Evolutionary conservation across 2,329 filamentous ascomycete species (phyloP).

Genomic region (Cladophialophora bantiana): DNA sequence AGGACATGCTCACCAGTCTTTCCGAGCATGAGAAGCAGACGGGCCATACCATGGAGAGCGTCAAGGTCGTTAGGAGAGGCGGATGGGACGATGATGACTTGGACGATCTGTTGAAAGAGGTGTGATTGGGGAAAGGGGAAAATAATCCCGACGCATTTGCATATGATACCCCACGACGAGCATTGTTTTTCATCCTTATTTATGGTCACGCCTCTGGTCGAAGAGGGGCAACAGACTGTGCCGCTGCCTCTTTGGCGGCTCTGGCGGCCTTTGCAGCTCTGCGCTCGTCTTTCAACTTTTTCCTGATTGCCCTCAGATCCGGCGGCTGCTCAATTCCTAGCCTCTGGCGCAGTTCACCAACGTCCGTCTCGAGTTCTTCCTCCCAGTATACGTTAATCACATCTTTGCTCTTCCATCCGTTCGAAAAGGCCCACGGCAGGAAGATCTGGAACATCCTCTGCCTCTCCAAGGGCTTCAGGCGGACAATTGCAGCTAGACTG

Average conservation of each 20-base stretch:
- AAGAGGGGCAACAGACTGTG: constrained; percentile 11
- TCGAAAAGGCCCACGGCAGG: constrained; percentile 87
- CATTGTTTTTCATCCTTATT: constrained; percentile 9
- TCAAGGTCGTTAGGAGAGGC: constrained; percentile 81
- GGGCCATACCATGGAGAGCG: constrained; percentile 76
- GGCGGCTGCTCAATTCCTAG: constrained; percentile 88
- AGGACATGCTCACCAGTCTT: constrained; percentile 75
- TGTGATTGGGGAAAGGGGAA: constrained; percentile 20
- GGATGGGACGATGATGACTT: constrained; percentile 82
- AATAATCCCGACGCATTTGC: constrained; percentile 18
- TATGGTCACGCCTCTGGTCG: background rate
- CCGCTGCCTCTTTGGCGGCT: constrained; percentile 49
- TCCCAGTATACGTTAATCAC: constrained; percentile 99
- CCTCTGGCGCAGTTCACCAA: constrained; percentile 74
- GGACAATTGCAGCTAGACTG: constrained; percentile 74
- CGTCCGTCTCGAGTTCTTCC: constrained; percentile 85
- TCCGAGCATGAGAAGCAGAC: constrained; percentile 58
- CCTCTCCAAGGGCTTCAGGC: constrained; percentile 69
- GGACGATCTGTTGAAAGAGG: constrained; percentile 39
- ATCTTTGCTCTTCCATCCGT: constrained; percentile 77
- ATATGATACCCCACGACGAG: constrained; percentile 34
- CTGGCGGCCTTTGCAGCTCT: constrained; percentile 69
- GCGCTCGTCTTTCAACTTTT: constrained; percentile 71
- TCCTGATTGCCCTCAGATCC: constrained; percentile 80
- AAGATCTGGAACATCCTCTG: constrained; percentile 75